Conservation (phyloP, 164 flowering plant species). For the Vitis riparia region DNA sequence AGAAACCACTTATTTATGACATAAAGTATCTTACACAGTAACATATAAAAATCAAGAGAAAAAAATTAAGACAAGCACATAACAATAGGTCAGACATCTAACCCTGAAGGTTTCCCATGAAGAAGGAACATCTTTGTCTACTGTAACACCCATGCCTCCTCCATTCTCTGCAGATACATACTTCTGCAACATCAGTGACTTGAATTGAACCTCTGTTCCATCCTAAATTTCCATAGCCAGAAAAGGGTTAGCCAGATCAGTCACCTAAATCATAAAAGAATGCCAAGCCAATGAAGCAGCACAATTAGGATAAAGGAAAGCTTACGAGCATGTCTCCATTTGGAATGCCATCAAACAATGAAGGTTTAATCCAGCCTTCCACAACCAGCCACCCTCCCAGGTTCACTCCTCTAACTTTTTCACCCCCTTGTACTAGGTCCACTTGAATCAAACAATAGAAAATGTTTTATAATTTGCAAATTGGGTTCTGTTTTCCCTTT, state of each 20-base stretch:
- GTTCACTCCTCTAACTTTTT: slow-evolving; percentile 80
- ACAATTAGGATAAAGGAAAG: slow-evolving; percentile 3
- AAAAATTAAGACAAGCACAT: not conserved
- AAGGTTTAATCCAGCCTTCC: slow-evolving; percentile 94
- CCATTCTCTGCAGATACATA: slow-evolving; percentile 73
- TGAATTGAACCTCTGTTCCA: slow-evolving; percentile 76
- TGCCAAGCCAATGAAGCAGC: slow-evolving; percentile 1
- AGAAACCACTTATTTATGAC: too few species aligned
- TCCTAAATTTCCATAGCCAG: slow-evolving; percentile 49
- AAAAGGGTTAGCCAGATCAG: slow-evolving; percentile 1
- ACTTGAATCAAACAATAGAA: slow-evolving; percentile 28
- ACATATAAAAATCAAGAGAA: not conserved
- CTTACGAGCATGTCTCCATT: slow-evolving; percentile 92
- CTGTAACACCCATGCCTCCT: slow-evolving; percentile 61
- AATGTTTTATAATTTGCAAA: not conserved
- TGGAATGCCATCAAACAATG: slow-evolving; percentile 79
- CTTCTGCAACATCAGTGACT: slow-evolving; percentile 61
- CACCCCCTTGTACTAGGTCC: slow-evolving; percentile 47
- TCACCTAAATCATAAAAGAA: not conserved
- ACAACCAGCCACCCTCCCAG: slow-evolving; percentile 96
- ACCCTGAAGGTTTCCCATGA: slow-evolving; percentile 92
- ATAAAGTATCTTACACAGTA: not conserved
- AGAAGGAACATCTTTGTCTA: slow-evolving; percentile 58
- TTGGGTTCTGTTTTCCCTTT: not conserved
- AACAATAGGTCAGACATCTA: slow-evolving; percentile 11